phyloP scores from a whole-genome alignment of 768 basidiomycete species.

The Lyophyllum atratum region DNA sequence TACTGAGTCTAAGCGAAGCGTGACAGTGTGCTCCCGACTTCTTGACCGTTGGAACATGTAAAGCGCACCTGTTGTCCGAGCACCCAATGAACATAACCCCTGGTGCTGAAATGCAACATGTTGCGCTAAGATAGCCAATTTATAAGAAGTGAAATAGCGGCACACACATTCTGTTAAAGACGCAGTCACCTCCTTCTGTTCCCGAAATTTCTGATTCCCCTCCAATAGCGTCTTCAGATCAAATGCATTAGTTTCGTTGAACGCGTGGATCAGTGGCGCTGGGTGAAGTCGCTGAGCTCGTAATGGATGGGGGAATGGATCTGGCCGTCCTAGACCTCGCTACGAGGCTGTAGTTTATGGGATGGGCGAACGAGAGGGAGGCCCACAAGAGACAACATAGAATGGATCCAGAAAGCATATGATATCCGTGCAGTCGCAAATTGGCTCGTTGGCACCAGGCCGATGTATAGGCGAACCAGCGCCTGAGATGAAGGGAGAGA shows the following conservation, averaged over 20 bases:
- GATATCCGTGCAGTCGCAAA: not conserved
- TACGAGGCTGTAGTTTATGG: conserved; percentile 5
- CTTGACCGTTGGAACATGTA: not conserved
- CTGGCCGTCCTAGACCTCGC: not conserved
- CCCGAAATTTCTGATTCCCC: conserved; percentile 13
- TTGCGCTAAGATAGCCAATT: not conserved
- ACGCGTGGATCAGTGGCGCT: not conserved
- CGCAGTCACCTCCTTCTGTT: conserved; percentile 2
- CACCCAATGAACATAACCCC: conserved; percentile 41
- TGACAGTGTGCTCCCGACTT: not conserved
- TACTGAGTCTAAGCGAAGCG: conserved; percentile 3
- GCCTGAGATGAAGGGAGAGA: conserved; percentile 14
- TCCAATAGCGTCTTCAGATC: conserved; percentile 8
- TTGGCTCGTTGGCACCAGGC: conserved; percentile 29
- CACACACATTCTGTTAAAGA: conserved; percentile 7
- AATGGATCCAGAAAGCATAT: conserved; percentile 9
- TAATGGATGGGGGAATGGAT: not conserved
- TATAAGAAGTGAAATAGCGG: not conserved
- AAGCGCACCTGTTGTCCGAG: conserved; percentile 32
- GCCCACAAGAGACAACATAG: conserved; percentile 13
- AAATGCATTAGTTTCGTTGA: not conserved
- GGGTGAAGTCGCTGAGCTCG: not conserved
- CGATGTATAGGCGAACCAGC: conserved; percentile 35
- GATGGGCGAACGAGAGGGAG: conserved; percentile 8
- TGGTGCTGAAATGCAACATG: conserved; percentile 22